phyloP scores from a whole-genome alignment of 441 rosid species.

The Arabidopsis hybrid region DNA sequence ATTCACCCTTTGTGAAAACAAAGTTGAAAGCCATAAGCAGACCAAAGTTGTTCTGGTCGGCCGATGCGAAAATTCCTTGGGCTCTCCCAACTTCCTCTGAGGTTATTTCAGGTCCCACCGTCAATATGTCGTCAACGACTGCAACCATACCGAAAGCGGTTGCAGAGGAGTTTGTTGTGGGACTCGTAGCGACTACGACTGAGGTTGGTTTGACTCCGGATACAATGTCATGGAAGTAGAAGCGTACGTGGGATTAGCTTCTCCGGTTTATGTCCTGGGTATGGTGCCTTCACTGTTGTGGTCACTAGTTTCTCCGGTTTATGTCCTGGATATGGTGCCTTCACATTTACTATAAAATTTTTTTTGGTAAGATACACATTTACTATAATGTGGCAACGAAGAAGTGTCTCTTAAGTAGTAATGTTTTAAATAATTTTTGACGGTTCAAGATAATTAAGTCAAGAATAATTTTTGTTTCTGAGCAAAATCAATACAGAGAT shows the following conservation, averaged over 20 bases:
- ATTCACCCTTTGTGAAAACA: conserved; percentile 49
- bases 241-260: conserved; percentile 50
- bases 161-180: conserved; percentile 44
- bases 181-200: conserved; percentile 38
- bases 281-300: conserved; percentile 10
- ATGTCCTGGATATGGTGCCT: conserved; percentile 3
- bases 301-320: conserved; percentile 36
- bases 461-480: background rate
- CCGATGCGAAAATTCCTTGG: background rate
- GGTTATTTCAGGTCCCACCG: conserved; percentile 46
- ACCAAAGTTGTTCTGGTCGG: background rate
- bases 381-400: too few relatives aligned
- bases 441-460: background rate
- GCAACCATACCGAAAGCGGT: conserved; percentile 48
- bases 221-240: conserved; percentile 65
- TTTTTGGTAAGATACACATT: too few relatives aligned
- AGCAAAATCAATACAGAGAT: background rate
- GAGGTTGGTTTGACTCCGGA: conserved; percentile 47
- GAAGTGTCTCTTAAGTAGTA: too few relatives aligned
- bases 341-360: too few relatives aligned
- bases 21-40: conserved; percentile 53
- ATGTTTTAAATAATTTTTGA: too few relatives aligned
- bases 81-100: conserved; percentile 55
- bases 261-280: conserved; percentile 1
- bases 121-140: conserved; percentile 57